Base-by-base conservation (phyloP, 2,329 filamentous ascomycete species). In the Ustilaginoidea virens region DNA sequence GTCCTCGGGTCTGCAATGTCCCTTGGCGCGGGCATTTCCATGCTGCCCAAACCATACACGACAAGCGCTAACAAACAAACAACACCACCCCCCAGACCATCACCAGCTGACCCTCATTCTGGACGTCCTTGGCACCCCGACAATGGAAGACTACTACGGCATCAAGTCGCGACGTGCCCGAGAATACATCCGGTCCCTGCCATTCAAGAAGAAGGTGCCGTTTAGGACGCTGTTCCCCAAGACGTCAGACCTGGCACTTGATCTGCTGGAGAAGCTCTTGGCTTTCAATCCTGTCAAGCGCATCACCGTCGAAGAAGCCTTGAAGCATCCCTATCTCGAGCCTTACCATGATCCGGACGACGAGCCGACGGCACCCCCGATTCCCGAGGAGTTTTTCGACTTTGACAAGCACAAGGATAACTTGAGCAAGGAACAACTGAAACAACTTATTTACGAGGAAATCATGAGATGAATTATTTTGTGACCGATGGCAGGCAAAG, bases 321-420 rank as follows among this genome's bases (percentile, higher is more conserved):
- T 98, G 39, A 92, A 90, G 60, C 90, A 98, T 59, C 87, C 90
- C 5, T 98, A 98, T 58, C 72, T 98, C 19, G 90, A 98, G 63
- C 90, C 90, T 5, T 98, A 98, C 58, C 90, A 98, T 55, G 90
- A 98, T 53, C 90, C 90, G 5, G 90, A 96, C 50, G 90, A 98
- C 51, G 90, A 98, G 67, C 90, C 90, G 28, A 94, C 83, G 9
- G 90, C 90, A 12, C 81, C 86, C 24, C 86, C 90, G 14, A 98
- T 98, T 47, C 90, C 90, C 14, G 87, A 96, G 55, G 87, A 93
- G 54, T 98, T 98, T 66, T 98, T 98, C 53, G 90, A 98, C 58
- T 98, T 98, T 56, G 90, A 98, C 60, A 94, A 94, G 70, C 92
- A 96, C 68, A 98, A 98, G 74, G 90, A 98, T 56, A 90, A 79